Conservation (phyloP, 1,139 yeast species). For the Geotrichum europaeum region DNA sequence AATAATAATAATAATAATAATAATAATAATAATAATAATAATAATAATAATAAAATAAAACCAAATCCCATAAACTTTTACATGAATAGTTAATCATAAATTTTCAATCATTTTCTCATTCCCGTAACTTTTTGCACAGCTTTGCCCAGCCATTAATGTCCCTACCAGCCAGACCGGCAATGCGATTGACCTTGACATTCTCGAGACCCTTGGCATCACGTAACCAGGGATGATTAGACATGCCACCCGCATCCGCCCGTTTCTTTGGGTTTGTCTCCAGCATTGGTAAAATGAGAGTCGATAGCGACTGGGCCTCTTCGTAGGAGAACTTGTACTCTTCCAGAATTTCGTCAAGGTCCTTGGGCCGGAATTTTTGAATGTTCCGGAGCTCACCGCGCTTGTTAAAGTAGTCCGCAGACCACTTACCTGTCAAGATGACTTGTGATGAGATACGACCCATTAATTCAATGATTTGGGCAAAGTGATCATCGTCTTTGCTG, state of each 20-base stretch:
- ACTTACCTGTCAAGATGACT: constrained; percentile 48
- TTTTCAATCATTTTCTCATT: neutral
- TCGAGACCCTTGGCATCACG: constrained; percentile 56
- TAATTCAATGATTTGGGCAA: constrained; percentile 77
- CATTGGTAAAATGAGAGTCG: constrained; percentile 69
- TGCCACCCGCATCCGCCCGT: constrained; percentile 78
- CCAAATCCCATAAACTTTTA: neutral
- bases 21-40: neutral
- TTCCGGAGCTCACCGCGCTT: constrained; percentile 49
- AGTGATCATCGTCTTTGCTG: constrained; percentile 75
- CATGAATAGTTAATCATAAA: neutral
- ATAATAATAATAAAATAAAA: neutral
- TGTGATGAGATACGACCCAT: constrained; percentile 55
- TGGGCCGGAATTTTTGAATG: constrained; percentile 59
- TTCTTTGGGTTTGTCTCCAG: constrained; percentile 58
- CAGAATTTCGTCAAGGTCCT: constrained; percentile 63
- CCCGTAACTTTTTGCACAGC: constrained; percentile 30
- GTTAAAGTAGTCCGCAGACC: constrained; percentile 50
- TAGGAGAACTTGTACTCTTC: constrained; percentile 59
- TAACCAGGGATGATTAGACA: constrained; percentile 75
- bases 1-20: neutral
- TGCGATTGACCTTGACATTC: constrained; percentile 45
- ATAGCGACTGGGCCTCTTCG: constrained; percentile 49
- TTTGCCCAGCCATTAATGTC: constrained; percentile 71
- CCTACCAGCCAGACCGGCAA: constrained; percentile 60